These are phyloP conservation scores for Daldinia sp. DNA, from an alignment of 2,329 filamentous ascomycete genomes.

Conservation along the genomic window DNA sequence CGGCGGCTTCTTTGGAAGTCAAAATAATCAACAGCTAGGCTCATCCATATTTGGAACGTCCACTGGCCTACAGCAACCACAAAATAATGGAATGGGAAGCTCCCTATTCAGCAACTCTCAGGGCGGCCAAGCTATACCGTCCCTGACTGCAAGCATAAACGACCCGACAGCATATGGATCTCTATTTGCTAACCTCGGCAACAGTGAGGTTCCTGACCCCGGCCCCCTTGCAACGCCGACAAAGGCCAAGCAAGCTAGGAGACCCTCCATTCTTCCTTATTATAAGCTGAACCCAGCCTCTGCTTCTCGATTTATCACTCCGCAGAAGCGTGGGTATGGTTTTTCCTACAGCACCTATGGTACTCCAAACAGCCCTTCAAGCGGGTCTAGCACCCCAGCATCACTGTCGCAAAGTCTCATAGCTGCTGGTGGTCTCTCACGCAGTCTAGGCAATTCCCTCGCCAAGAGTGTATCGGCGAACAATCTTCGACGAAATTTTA, in stretches of 20 bases:
- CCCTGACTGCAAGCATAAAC: conserved; percentile 79
- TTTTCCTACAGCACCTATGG: conserved; percentile 94
- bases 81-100: conserved; percentile 54
- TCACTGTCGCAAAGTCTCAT: conserved; percentile 72
- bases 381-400: conserved; percentile 73
- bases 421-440: conserved; percentile 67
- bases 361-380: conserved; percentile 76
- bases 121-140: conserved; percentile 58
- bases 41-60: conserved; percentile 57
- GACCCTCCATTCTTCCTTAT: conserved; percentile 81
- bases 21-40: conserved; percentile 54
- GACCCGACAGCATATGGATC: conserved; percentile 92
- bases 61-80: conserved; percentile 59
- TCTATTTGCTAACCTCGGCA: conserved; percentile 78
- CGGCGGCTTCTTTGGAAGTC: conserved; percentile 63
- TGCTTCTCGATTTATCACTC: conserved; percentile 80
- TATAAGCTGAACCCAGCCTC: conserved; percentile 87
- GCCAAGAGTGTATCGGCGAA: conserved; percentile 90
- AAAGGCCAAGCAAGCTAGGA: conserved; percentile 76
- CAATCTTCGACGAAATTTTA: conserved; percentile 83
- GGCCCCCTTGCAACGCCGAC: conserved; percentile 93
- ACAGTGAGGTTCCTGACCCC: conserved; percentile 71
- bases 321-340: conserved; percentile 86
- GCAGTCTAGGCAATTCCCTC: conserved; percentile 79
- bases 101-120: conserved; percentile 69